Evolutionary conservation across 2,329 filamentous ascomycete species (phyloP).

Genomic region (Claviceps humidiphila): DNA sequence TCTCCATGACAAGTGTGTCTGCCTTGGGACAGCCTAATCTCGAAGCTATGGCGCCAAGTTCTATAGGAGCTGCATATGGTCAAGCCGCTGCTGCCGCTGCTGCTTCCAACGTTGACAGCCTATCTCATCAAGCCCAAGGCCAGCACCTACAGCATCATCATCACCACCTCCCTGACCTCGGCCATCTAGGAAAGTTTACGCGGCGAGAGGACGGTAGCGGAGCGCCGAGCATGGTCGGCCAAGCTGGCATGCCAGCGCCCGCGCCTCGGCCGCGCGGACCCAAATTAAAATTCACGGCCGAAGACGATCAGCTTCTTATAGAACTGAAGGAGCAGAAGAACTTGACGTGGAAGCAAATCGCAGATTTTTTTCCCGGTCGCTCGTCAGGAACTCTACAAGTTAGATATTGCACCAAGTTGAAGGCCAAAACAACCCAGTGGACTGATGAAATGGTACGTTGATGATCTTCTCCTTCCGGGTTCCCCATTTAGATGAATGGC

Average conservation of each 20-base stretch:
- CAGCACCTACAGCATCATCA: conserved; percentile 58
- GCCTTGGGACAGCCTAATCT: conserved; percentile 43
- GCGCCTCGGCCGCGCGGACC: conserved; percentile 71
- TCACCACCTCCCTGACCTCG: conserved; percentile 65
- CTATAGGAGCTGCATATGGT: conserved; percentile 38
- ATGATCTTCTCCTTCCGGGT: too few species aligned
- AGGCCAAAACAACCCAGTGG: conserved; percentile 88
- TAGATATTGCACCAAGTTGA: conserved; percentile 87
- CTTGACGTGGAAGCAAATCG: conserved; percentile 94
- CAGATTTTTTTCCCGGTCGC: conserved; percentile 85
- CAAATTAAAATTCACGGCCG: conserved; percentile 86
- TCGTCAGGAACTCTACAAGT: conserved; percentile 87
- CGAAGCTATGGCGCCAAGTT: conserved; percentile 39
- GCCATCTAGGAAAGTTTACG: conserved; percentile 55
- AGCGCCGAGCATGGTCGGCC: conserved; percentile 74
- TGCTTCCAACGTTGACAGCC: conserved; percentile 5
- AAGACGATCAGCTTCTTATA: conserved; percentile 78
- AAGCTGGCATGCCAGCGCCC: conserved; percentile 74
- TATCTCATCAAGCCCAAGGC: conserved; percentile 2
- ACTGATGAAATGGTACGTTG: conserved; percentile 74
- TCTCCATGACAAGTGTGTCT: conserved; percentile 35
- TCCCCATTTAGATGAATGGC: too few species aligned
- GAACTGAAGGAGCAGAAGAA: conserved; percentile 91
- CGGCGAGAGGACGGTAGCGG: conserved; percentile 46
- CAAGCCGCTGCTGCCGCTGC: conserved; percentile 25